Percentiles rank a stretch among this genome's conserved stretches.
phyloP scores from a whole-genome alignment of 1,284 basidiomycete species.

The Rhodotorula sp. region DNA sequence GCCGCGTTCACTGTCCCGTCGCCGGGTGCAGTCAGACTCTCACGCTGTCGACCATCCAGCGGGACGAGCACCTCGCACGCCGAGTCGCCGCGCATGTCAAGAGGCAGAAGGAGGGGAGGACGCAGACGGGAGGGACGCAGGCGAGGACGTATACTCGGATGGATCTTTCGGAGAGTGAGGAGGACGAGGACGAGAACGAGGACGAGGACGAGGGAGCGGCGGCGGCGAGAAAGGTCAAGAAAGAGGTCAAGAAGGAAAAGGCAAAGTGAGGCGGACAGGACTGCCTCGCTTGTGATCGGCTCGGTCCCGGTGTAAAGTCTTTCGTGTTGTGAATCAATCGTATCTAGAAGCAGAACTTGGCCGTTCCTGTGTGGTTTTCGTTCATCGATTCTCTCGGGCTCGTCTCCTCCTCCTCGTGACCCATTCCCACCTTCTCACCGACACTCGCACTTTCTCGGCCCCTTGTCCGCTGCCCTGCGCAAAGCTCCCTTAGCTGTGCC shows the following conservation, averaged over 20 bases:
- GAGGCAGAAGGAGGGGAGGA: conserved; percentile 17
- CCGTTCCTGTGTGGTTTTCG: no score
- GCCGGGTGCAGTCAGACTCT: conserved; percentile 22
- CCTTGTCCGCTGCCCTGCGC: no score
- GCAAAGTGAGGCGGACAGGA: neutral
- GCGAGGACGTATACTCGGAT: conserved; percentile 26
- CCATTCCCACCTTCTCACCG: no score
- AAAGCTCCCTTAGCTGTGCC: neutral
- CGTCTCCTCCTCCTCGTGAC: no score
- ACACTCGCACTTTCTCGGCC: no score
- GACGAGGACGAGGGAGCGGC: neutral
- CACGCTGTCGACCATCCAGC: conserved; percentile 6
- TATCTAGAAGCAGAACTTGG: no score
- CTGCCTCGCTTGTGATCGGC: neutral
- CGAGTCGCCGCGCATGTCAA: conserved; percentile 21
- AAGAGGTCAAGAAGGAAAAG: conserved; percentile 3
- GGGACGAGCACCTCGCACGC: conserved; percentile 14
- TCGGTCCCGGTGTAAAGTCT: neutral
- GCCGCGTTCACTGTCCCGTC: conserved; percentile 19
- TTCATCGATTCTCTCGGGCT: no score
- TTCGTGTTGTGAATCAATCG: neutral
- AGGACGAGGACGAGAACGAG: neutral
- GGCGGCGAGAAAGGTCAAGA: conserved; percentile 1
- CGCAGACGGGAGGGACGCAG: conserved; percentile 16
- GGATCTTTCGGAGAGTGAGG: conserved; percentile 19